These are phyloP conservation scores for Lactifluus piperatus DNA, from an alignment of 768 basidiomycete genomes.

Conservation along the genomic window DNA sequence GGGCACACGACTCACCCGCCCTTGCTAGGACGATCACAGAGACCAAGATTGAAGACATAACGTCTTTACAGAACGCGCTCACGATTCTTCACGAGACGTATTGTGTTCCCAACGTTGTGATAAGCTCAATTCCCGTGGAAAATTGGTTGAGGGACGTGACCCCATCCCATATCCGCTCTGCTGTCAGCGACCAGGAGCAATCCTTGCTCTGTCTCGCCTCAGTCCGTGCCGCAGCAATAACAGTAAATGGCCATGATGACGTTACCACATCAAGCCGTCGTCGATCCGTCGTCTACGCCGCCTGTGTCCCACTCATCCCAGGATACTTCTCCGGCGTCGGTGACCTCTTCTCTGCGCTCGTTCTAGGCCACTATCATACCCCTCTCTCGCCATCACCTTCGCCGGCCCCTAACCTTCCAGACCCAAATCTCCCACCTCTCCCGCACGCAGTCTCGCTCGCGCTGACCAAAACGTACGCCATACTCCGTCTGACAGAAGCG, in stretches of 20 bases:
- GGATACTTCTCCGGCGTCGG: constrained; percentile 99
- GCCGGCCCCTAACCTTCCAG: constrained; percentile 62
- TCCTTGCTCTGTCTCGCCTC: constrained; percentile 81
- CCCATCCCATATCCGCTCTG: constrained; percentile 36
- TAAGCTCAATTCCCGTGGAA: constrained; percentile 77
- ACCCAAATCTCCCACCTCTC: constrained; percentile 33
- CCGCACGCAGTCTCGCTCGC: constrained; percentile 58
- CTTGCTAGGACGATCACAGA: constrained; percentile 65
- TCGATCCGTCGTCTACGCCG: constrained; percentile 50
- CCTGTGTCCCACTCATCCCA: constrained; percentile 66
- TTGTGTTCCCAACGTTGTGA: constrained; percentile 77
- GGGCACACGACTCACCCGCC: not conserved
- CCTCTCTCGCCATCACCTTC: constrained; percentile 85
- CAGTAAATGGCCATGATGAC: constrained; percentile 21
- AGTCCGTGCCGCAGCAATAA: constrained; percentile 25
- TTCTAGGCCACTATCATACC: constrained; percentile 92
- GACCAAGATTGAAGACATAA: constrained; percentile 48
- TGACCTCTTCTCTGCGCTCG: constrained; percentile 88
- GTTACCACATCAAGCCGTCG: constrained; percentile 5
- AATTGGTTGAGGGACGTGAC: constrained; percentile 49
- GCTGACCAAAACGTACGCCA: constrained; percentile 65
- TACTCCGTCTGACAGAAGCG: constrained; percentile 52
- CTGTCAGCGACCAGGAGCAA: constrained; percentile 23
- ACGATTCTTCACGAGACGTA: constrained; percentile 66
- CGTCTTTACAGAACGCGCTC: constrained; percentile 57